Base-by-base conservation (phyloP, 2,329 filamentous ascomycete species). In the Neofusicoccum umdonicola region DNA sequence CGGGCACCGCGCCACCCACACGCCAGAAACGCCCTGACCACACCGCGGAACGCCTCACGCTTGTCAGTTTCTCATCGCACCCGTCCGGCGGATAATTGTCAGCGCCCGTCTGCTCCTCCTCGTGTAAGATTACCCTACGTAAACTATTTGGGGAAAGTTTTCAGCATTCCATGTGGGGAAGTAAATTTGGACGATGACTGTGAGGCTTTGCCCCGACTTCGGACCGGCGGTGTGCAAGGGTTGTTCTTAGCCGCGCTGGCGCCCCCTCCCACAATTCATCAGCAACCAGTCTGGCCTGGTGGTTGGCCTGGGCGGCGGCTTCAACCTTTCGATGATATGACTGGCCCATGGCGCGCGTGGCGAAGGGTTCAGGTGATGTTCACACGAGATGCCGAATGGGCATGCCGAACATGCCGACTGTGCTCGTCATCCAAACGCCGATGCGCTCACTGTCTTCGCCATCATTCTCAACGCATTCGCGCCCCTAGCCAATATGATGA, bases 341-440 rank as follows among this genome's bases (percentile, higher is more conserved):
- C 39, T 45, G 54, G 54, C n/a, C 54, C 15, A 15, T n/a, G 37
- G 27, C 12, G 15, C 39, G 22, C 15, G 54, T 58, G 41, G 54
- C 54, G 54, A 58, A 47, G 31, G 42, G 31, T 60, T 60, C 56
- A 60, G 56, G 56, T 47, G 56, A 60, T 60, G 5, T 22, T 47
- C 56, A 27, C 41, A 34, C 15, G 56, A 9, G n/a, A 45, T 27
- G 56, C 56, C 56, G 56, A 45, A 47, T 3, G 2, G 15, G 27
- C 17, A 47, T 56, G 61, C 61, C 61, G 61, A 63, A 56, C n/a
- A 63, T 63, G 61, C 61, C 61, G 61, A 56, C 27, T 37, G 15
- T 34, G 19, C 44, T 45, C 34, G 37, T 27, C 60, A 11, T 62
- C 9, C 17, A 35, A 22, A 22, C 15, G 45, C 45, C 60, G 47